phyloP scores from a whole-genome alignment of 169 alveolate species.

The Cryptosporidium canis region DNA sequence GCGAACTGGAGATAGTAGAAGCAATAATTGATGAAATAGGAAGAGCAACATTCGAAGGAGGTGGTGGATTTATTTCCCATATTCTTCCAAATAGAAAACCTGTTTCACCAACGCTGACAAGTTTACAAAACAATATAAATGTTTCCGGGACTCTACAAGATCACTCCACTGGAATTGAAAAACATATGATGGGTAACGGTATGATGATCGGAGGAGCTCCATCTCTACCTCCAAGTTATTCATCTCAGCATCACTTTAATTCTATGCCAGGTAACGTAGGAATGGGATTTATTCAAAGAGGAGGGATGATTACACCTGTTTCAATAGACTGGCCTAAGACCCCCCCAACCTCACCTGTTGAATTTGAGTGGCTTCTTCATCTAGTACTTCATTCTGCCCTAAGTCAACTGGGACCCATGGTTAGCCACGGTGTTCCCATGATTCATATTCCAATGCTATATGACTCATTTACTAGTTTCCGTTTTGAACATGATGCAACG shows the following conservation, averaged over 20 bases:
- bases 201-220: not conserved
- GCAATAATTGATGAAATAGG: slow-evolving; percentile 70
- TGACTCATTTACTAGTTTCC: slow-evolving; percentile 40
- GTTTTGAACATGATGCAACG: slow-evolving; percentile 71
- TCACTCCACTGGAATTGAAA: not conserved
- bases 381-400: slow-evolving; percentile 59
- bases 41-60: slow-evolving; percentile 70
- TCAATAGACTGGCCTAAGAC: slow-evolving; percentile 69
- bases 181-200: not conserved
- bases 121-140: not conserved
- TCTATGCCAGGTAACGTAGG: not conserved
- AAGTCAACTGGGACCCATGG: slow-evolving; percentile 41
- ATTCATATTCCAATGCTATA: slow-evolving; percentile 63
- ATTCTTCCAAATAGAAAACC: slow-evolving; percentile 49
- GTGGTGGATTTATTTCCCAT: slow-evolving; percentile 67
- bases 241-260: not conserved
- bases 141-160: not conserved
- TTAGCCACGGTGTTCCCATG: slow-evolving; percentile 64
- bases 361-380: slow-evolving; percentile 65
- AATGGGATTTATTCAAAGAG: slow-evolving; percentile 34
- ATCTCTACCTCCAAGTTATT: not conserved
- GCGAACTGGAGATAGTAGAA: slow-evolving; percentile 59
- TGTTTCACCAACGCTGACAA: not conserved
- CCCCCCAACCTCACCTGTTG: slow-evolving; percentile 64
- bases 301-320: not conserved